Evolutionary conservation across 2,329 filamentous ascomycete genomes (phyloP), one percentile per base, ranked within the genome.

Genomic region (Bipolaris bicolor): DNA sequence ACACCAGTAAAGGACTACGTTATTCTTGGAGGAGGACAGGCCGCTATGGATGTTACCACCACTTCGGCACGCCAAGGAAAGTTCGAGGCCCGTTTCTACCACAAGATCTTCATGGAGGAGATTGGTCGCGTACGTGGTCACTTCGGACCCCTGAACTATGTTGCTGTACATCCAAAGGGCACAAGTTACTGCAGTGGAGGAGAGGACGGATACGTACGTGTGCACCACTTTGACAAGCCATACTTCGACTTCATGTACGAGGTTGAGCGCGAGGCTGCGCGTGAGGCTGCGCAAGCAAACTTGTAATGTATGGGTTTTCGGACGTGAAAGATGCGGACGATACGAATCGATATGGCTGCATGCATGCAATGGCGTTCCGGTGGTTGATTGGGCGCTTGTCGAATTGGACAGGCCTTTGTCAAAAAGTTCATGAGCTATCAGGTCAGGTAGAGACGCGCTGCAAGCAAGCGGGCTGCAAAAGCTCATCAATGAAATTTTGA

Each of bases 171-270:
- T 79, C 95, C 95, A 29, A 89, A 89, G 59, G 95, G 95, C 73
- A 93, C 90, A 76, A 88, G 91, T 72, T 99, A 99, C 81, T 93
- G 92, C 73, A 94, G 90, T 74, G 95, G 95, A 69, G 94, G 93
- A 80, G 95, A 99, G 83, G 95, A 99, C 80, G 95, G 95, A 74
- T 99, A 99, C 82, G 94, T 99, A 65, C 91, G 95, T 74, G 89
- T 98, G 68, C 95, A 99, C 82, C 92, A 97, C 81, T 99, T 99
- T 80, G 95, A 99, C 82, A 96, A 96, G 85, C 87, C 90, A 62
- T 99, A 97, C 85, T 98, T 95, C 78, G 95, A 99, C 80, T 99
- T 99, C 82, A 87, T 90, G 84, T 99, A 97, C 79, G 95, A 99
- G 84, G 95, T 98, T 61, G 95, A 99, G 87, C 86, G 93, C 79